A percentile compares a stretch with the other conserved stretches of the same genome.
Evolutionary conservation across 176 grass and related monocot species (phyloP).

Genomic region (Lolium multiflorum): DNA sequence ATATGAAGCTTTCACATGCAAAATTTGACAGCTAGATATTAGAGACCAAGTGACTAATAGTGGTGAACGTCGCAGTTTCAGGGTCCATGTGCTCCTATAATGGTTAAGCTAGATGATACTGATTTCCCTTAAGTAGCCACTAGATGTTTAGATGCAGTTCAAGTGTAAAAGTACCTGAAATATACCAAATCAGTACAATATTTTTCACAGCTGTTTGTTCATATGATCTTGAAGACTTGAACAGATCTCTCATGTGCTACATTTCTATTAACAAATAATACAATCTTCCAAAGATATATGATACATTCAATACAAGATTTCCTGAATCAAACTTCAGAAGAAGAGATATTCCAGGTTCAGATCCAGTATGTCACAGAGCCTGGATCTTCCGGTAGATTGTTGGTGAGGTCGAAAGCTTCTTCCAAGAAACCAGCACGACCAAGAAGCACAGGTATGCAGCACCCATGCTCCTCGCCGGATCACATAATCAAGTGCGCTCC

Average conservation of each 20-base stretch:
- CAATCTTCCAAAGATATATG: slow-evolving; percentile 11
- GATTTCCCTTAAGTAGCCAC: not conserved
- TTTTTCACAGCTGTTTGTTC: not conserved
- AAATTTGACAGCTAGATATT: slow-evolving; percentile 30
- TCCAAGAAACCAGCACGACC: too few relatives aligned
- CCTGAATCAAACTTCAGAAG: slow-evolving; percentile 36
- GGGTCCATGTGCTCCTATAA: slow-evolving; percentile 29
- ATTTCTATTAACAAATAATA: slow-evolving; percentile 28
- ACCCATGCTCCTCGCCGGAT: too few relatives aligned
- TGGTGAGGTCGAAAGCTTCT: too few relatives aligned
- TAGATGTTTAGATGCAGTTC: slow-evolving; percentile 40
- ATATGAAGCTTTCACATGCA: slow-evolving; percentile 38
- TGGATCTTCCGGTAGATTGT: too few relatives aligned
- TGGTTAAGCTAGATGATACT: slow-evolving; percentile 24
- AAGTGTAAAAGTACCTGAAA: slow-evolving; percentile 10
- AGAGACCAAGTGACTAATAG: slow-evolving; percentile 34
- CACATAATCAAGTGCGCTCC: too few relatives aligned
- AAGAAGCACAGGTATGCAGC: too few relatives aligned
- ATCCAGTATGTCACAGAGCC: not conserved
- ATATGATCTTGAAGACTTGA: not conserved
- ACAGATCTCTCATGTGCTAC: not conserved
- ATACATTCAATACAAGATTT: not conserved
- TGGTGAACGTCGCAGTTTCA: slow-evolving; percentile 43
- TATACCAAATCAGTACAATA: slow-evolving; percentile 10
- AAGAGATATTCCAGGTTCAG: slow-evolving; percentile 35